phyloP scores from a whole-genome alignment of 352 stramenopile species.

The Phytophthora melonis region DNA sequence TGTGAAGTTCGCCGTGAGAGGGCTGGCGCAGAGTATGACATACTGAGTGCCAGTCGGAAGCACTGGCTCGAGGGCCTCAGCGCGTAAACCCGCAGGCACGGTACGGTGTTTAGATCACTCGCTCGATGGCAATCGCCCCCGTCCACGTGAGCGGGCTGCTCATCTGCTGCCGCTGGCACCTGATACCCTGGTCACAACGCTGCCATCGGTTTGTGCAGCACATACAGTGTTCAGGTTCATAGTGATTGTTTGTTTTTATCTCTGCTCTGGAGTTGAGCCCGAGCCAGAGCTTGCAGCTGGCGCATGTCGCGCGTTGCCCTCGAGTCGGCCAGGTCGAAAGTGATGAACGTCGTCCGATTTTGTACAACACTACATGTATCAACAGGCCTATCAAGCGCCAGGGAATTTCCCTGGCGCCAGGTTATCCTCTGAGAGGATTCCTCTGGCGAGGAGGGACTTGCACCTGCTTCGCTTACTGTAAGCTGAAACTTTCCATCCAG shows the following conservation, averaged over 20 bases:
- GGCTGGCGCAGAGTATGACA: background rate
- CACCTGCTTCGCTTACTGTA: no score
- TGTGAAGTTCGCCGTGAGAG: background rate
- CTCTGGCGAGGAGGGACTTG: no score
- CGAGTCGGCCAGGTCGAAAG: background rate
- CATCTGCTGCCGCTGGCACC: background rate
- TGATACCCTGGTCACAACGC: conserved; percentile 3
- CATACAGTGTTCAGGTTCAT: background rate
- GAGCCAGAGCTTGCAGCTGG: conserved; percentile 2
- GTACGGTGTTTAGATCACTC: conserved; percentile 5
- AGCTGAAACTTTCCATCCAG: no score
- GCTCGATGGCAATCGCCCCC: background rate
- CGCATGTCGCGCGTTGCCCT: conserved; percentile 11
- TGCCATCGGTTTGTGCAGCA: background rate
- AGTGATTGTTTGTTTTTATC: conserved; percentile 10
- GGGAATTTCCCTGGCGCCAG: no score
- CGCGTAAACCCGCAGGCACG: conserved; percentile 11
- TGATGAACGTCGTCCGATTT: conserved; percentile 31
- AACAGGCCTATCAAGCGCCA: no score
- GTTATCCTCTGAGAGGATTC: no score
- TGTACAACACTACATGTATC: no score
- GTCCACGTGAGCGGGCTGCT: conserved; percentile 4
- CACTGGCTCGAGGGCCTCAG: background rate
- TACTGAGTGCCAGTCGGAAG: background rate
- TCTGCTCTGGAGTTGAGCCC: conserved; percentile 2